A percentile compares a stretch with the other conserved stretches of the same genome.
Conservation (phyloP, 148 eudicot species). For the Hydrangea macrophylla region DNA sequence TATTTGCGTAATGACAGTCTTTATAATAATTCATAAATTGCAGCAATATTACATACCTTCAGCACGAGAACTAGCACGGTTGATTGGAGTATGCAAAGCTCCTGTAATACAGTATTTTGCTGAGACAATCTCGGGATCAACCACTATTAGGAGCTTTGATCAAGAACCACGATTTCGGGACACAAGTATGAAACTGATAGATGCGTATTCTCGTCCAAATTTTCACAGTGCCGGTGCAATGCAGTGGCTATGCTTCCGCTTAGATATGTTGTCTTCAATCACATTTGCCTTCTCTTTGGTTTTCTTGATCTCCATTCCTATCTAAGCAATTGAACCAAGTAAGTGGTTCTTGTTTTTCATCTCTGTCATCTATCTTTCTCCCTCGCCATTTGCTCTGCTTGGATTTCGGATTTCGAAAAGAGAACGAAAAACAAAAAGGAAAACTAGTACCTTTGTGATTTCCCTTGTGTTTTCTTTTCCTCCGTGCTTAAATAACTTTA, state of each 20-base stretch:
- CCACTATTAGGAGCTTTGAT: slow-evolving; percentile 55
- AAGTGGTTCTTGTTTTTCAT: neutral
- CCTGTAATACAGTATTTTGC: slow-evolving; percentile 61
- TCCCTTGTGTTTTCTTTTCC: no score
- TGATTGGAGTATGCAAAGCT: slow-evolving; percentile 54
- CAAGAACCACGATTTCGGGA: slow-evolving; percentile 43
- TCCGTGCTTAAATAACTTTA: no score
- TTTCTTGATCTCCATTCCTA: slow-evolving; percentile 48
- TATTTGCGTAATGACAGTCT: neutral
- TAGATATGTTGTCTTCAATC: slow-evolving; percentile 46
- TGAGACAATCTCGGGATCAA: slow-evolving; percentile 58
- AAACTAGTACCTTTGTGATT: no score
- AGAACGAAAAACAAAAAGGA: no score
- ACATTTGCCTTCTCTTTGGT: slow-evolving; percentile 48
- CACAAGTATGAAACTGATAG: slow-evolving; percentile 30
- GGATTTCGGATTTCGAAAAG: no score
- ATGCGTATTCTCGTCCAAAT: slow-evolving; percentile 36
- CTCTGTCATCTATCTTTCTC: neutral
- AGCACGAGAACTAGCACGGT: slow-evolving; percentile 56
- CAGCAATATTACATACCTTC: slow-evolving; percentile 62
- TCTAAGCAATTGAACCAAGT: slow-evolving; percentile 47
- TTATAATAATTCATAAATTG: neutral
- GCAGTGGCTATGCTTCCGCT: slow-evolving; percentile 56
- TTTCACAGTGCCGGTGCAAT: slow-evolving; percentile 38
- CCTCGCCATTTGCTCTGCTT: no score